These are phyloP conservation scores for Diplotaxis tenuifolia DNA, from an alignment of 345 rosid species.

Conservation along the genomic window DNA sequence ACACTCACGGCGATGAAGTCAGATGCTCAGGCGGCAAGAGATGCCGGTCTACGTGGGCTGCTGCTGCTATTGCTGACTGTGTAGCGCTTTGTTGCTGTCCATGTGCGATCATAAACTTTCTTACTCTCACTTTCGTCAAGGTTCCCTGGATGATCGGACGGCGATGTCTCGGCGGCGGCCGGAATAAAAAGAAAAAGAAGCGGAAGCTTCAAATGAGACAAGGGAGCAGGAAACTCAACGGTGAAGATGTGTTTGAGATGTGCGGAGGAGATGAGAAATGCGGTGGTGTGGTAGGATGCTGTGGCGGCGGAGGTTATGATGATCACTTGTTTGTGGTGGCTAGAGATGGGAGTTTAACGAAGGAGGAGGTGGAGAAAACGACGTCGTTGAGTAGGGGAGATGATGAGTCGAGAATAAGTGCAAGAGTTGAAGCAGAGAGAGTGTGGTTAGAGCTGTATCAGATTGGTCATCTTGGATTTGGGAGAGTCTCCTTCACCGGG, in stretches of 20 bases:
- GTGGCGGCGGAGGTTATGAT: constrained; percentile 27
- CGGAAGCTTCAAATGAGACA: background rate
- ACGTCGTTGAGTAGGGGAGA: constrained; percentile 32
- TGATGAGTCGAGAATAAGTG: constrained; percentile 41
- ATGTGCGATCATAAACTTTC: constrained; percentile 65
- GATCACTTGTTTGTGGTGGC: constrained; percentile 39
- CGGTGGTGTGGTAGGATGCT: background rate
- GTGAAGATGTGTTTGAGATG: constrained; percentile 32
- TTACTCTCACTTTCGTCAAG: constrained; percentile 63
- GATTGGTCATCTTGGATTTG: constrained; percentile 83
- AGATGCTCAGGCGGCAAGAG: constrained; percentile 66
- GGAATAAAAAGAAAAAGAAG: constrained; percentile 29
- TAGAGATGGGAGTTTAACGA: constrained; percentile 41
- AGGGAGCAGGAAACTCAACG: background rate
- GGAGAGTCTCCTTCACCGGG: constrained; percentile 77
- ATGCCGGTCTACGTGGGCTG: constrained; percentile 63
- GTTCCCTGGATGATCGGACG: constrained; percentile 68
- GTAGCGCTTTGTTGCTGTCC: constrained; percentile 92
- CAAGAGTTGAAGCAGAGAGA: constrained; percentile 58
- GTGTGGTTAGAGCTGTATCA: constrained; percentile 77
- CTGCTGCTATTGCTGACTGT: constrained; percentile 70
- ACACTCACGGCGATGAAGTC: constrained; percentile 35
- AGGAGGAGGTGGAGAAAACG: constrained; percentile 21
- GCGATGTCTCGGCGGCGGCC: constrained; percentile 47
- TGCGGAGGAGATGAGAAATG: constrained; percentile 21